These are phyloP conservation scores for Lasiosphaeria ovina DNA, from an alignment of 495 filamentous ascomycete genomes.

Conservation along the genomic window DNA sequence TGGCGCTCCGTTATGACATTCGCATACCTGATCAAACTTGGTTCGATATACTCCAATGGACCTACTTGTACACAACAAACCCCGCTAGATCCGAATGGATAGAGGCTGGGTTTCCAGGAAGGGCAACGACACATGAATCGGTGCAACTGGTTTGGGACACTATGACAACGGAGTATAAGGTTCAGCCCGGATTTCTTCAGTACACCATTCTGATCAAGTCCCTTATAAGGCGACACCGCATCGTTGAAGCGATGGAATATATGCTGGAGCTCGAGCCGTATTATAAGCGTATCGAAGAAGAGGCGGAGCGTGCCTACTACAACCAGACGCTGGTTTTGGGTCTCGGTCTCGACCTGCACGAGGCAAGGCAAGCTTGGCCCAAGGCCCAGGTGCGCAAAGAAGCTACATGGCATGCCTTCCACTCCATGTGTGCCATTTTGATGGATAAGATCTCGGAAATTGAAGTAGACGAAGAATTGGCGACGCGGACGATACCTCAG, in stretches of 20 bases:
- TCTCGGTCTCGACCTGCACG: constrained; percentile 3
- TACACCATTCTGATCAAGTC: constrained; percentile 31
- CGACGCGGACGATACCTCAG: constrained; percentile 36
- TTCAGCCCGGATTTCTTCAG: constrained; percentile 30
- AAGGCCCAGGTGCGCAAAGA: constrained; percentile 4
- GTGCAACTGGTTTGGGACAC: constrained; percentile 34
- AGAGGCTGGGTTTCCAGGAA: constrained; percentile 16
- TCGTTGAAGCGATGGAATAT: constrained; percentile 16
- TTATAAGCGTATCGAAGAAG: constrained; percentile 25
- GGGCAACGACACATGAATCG: constrained; percentile 14
- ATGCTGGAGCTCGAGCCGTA: constrained; percentile 27
- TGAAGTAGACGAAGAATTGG: constrained; percentile 12
- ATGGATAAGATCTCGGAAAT: constrained; percentile 1
- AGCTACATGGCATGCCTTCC: constrained; percentile 26
- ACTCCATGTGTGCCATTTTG: constrained; percentile 18
- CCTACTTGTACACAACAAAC: constrained; percentile 29
- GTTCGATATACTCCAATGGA: constrained; percentile 38
- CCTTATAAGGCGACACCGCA: constrained; percentile 23
- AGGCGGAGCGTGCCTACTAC: constrained; percentile 32
- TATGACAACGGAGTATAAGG: constrained; percentile 33
- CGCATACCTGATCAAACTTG: constrained; percentile 29
- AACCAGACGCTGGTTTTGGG: constrained; percentile 21
- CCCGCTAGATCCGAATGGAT: constrained; percentile 31
- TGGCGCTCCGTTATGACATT: constrained; percentile 29
- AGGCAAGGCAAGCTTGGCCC: constrained; percentile 3